Evolutionary conservation across 176 grass and related monocot species (phyloP).

Genomic region (Juncus effusus): DNA sequence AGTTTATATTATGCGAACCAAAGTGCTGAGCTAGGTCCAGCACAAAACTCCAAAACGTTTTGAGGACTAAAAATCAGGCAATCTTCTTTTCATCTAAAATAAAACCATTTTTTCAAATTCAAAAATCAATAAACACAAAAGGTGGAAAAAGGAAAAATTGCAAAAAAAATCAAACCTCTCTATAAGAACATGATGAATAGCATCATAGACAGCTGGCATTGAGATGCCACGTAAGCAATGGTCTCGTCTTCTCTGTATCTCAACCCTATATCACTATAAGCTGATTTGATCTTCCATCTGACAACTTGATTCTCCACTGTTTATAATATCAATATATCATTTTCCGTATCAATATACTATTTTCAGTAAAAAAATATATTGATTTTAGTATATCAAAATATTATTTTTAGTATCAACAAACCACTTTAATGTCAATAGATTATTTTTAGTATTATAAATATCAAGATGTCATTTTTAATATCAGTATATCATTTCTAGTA

Average conservation of each 20-base stretch:
- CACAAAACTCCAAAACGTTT: slow-evolving; percentile 83
- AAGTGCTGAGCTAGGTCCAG: slow-evolving; percentile 84
- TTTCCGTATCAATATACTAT: no score
- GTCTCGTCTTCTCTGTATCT: slow-evolving; percentile 76
- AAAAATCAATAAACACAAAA: neutral
- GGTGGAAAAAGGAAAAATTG: neutral
- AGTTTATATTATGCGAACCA: slow-evolving; percentile 40
- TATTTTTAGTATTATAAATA: no score
- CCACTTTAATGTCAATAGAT: no score
- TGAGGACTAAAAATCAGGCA: slow-evolving; percentile 67
- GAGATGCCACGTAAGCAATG: slow-evolving; percentile 71
- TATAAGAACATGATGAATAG: slow-evolving; percentile 73
- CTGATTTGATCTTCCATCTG: slow-evolving; percentile 69
- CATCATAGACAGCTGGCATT: slow-evolving; percentile 80
- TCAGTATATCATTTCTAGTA: no score
- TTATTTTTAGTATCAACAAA: no score
- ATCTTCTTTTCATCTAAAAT: slow-evolving; percentile 61
- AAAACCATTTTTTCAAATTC: no score
- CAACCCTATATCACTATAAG: slow-evolving; percentile 71
- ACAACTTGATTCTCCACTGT: slow-evolving; percentile 42
- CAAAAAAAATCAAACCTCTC: slow-evolving; percentile 62
- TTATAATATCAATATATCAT: no score
- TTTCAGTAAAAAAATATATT: no score
- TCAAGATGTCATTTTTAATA: no score
- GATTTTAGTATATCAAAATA: no score